Conservation (phyloP, 441 rosid species). For the Aleurites moluccanus region DNA sequence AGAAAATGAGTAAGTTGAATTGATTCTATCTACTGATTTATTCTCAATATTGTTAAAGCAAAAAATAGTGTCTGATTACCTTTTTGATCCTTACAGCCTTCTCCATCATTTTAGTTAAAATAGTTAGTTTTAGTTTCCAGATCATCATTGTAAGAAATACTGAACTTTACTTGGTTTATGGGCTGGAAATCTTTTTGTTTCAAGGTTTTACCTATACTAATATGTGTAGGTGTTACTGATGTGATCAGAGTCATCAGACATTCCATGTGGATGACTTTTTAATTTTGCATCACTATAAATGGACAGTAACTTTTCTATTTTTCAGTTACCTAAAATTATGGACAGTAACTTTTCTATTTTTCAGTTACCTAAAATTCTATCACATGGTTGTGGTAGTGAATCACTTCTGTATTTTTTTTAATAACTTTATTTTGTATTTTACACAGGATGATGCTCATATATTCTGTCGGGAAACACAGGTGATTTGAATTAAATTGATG, state of each 20-base stretch:
- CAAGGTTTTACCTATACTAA: constrained; percentile 2
- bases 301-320: neutral
- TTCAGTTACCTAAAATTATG: neutral
- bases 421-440: constrained; percentile 23
- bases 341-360: neutral
- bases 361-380: neutral
- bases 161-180: neutral
- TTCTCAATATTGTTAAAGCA: neutral
- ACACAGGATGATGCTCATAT: constrained; percentile 98
- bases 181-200: neutral
- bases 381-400: neutral
- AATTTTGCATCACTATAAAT: neutral
- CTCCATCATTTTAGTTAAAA: constrained; percentile 8
- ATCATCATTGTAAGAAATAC: neutral
- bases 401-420: neutral
- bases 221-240: neutral
- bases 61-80: neutral
- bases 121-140: neutral
- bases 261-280: neutral
- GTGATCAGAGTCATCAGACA: no score
- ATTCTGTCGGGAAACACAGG: constrained; percentile 91
- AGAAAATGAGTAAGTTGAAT: no score
- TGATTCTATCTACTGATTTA: no score
- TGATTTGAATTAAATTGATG: constrained; percentile 32
- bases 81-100: neutral